phyloP scores from a whole-genome alignment of 805 yeast species.

The Peterozyma xylosa region DNA sequence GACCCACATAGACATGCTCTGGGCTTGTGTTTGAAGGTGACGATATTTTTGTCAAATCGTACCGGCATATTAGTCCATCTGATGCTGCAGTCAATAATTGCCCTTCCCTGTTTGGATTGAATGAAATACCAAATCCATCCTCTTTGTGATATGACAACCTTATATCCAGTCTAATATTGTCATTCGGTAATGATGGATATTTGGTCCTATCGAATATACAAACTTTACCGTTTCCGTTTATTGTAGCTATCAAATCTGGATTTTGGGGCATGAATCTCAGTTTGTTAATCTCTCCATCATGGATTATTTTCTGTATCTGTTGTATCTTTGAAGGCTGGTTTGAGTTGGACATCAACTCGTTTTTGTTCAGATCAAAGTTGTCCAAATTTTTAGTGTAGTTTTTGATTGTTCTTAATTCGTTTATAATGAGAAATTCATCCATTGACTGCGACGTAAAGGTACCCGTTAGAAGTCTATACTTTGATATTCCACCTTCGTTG shows the following conservation, averaged over 20 bases:
- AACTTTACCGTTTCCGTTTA: slow-evolving; percentile 57
- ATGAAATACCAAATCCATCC: slow-evolving; percentile 67
- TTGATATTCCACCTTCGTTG: slow-evolving; percentile 9
- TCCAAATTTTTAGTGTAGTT: slow-evolving; percentile 17
- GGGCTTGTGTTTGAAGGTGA: slow-evolving; percentile 14
- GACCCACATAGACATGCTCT: slow-evolving; percentile 17
- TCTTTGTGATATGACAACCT: slow-evolving; percentile 21
- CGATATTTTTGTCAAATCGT: slow-evolving; percentile 50
- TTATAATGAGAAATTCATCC: slow-evolving; percentile 38
- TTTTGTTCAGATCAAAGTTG: slow-evolving; percentile 27
- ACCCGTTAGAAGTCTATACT: slow-evolving; percentile 47
- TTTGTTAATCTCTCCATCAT: slow-evolving; percentile 65
- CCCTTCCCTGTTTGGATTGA: slow-evolving; percentile 67
- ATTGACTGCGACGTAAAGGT: slow-evolving; percentile 57
- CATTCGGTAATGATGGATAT: slow-evolving; percentile 45
- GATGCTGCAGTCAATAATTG: slow-evolving; percentile 51
- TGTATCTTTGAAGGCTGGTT: slow-evolving; percentile 27
- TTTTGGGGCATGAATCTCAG: slow-evolving; percentile 78
- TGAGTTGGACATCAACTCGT: slow-evolving; percentile 22
- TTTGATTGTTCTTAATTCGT: slow-evolving; percentile 21
- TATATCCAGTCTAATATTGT: slow-evolving; percentile 30
- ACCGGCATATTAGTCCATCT: slow-evolving; percentile 56
- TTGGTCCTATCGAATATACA: slow-evolving; percentile 78
- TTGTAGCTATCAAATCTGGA: slow-evolving; percentile 72
- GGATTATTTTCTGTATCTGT: slow-evolving; percentile 54